phyloP scores from a whole-genome alignment of 2,329 filamentous ascomycete species.

The Penicillium sp. region DNA sequence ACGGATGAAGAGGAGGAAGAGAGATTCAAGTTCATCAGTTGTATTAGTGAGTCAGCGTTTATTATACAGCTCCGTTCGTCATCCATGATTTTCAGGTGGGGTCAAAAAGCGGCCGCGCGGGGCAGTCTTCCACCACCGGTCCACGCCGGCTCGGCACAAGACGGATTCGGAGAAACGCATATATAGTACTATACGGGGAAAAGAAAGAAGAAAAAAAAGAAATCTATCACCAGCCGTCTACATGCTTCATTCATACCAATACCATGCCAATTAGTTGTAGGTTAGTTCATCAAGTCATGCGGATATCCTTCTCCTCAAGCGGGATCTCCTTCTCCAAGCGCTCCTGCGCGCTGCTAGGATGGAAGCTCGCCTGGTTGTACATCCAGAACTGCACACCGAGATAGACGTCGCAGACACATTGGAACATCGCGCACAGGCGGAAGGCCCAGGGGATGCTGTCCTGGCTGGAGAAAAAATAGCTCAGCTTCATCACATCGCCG shows the following conservation, averaged over 20 bases:
- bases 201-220: slow-evolving; percentile 4
- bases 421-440: slow-evolving; percentile 54
- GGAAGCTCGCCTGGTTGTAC: slow-evolving; percentile 42
- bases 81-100: slow-evolving; percentile 11
- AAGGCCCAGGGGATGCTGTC: slow-evolving; percentile 54
- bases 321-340: slow-evolving; percentile 32
- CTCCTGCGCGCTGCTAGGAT: slow-evolving; percentile 27
- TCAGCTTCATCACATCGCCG: slow-evolving; percentile 57
- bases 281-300: slow-evolving; percentile 36
- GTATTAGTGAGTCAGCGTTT: slow-evolving; percentile 7
- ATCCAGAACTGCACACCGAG: slow-evolving; percentile 55
- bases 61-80: slow-evolving; percentile 3
- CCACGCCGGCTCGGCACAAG: background rate
- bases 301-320: slow-evolving; percentile 44
- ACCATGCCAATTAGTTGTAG: slow-evolving; percentile 11
- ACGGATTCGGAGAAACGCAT: background rate
- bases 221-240: slow-evolving; percentile 16
- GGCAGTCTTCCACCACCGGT: background rate
- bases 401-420: slow-evolving; percentile 53
- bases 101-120: slow-evolving; percentile 9
- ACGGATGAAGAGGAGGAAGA: background rate
- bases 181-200: slow-evolving; percentile 1
- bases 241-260: background rate
- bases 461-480: slow-evolving; percentile 53
- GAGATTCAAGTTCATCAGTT: slow-evolving; percentile 6